Evolutionary conservation across 345 rosid genomes (phyloP).

Genomic region (Raphanus sativus): DNA sequence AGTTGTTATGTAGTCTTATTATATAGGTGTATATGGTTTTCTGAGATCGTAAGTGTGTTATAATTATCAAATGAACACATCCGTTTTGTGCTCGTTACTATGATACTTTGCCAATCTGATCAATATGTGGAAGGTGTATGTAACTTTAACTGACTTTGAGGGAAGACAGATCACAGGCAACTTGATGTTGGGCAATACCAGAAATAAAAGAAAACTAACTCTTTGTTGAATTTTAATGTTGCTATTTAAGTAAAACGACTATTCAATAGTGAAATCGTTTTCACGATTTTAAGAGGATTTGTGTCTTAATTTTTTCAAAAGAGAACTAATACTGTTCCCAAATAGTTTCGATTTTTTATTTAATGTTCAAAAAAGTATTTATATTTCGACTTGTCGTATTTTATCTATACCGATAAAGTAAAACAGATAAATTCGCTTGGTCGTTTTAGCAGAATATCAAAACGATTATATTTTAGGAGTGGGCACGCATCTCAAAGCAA

Average conservation of each 20-base stretch:
- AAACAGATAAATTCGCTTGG: neutral
- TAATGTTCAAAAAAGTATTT: too few relatives aligned
- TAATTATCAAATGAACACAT: neutral
- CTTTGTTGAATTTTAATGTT: neutral
- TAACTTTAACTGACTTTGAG: neutral
- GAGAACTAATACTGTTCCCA: neutral
- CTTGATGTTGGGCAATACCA: neutral
- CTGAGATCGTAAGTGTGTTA: neutral
- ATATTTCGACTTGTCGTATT: neutral
- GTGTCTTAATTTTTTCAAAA: neutral
- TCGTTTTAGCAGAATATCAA: too few relatives aligned
- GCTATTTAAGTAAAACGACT: neutral
- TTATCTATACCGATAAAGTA: neutral
- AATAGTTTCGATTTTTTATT: too few relatives aligned
- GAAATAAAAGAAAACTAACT: neutral
- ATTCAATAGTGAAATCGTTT: neutral
- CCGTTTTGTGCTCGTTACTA: neutral
- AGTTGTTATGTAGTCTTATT: neutral
- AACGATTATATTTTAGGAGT: too few relatives aligned
- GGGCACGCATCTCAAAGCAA: slow-evolving; percentile 41
- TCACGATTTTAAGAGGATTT: neutral
- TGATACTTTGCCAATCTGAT: neutral
- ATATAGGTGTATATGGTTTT: too few relatives aligned
- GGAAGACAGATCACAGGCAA: neutral
- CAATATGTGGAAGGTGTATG: neutral